Evolutionary conservation across 2,329 filamentous ascomycete genomes (phyloP).

Genomic region (Trichoderma aggressivum): DNA sequence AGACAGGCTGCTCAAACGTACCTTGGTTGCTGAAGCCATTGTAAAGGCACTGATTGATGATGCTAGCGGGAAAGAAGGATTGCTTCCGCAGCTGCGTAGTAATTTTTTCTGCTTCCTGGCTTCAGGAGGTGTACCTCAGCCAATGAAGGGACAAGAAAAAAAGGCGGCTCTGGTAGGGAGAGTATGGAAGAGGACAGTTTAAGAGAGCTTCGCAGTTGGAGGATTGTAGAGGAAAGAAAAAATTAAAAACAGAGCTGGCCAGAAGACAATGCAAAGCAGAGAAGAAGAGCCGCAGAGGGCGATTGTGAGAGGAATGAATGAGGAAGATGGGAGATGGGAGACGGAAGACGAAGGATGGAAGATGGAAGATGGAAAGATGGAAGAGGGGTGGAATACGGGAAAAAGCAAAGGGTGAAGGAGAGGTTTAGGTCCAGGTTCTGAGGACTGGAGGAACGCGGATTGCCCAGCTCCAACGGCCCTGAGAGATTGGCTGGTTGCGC

Average conservation of each 20-base stretch:
- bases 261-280: constrained; percentile 16
- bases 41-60: constrained; percentile 21
- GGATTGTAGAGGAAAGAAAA: not conserved
- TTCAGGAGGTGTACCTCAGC: constrained; percentile 2
- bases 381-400: constrained; percentile 13
- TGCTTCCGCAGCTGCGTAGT: constrained; percentile 7
- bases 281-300: constrained; percentile 1
- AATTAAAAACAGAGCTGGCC: constrained; percentile 9
- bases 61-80: constrained; percentile 10
- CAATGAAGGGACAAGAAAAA: constrained; percentile 1
- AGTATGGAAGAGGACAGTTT: not conserved
- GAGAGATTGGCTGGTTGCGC: not conserved
- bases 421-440: constrained; percentile 3
- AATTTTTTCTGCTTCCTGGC: not conserved
- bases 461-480: not conserved
- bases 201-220: not conserved
- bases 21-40: constrained; percentile 39
- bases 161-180: not conserved
- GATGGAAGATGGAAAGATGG: constrained; percentile 12
- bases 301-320: constrained; percentile 15
- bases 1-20: constrained; percentile 18
- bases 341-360: constrained; percentile 9
- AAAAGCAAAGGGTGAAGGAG: constrained; percentile 11
- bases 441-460: constrained; percentile 14
- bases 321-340: constrained; percentile 11